These are phyloP conservation scores for Chernovozyma sophiae-reginae DNA, from an alignment of 1,139 yeast genomes.

Conservation along the genomic window DNA sequence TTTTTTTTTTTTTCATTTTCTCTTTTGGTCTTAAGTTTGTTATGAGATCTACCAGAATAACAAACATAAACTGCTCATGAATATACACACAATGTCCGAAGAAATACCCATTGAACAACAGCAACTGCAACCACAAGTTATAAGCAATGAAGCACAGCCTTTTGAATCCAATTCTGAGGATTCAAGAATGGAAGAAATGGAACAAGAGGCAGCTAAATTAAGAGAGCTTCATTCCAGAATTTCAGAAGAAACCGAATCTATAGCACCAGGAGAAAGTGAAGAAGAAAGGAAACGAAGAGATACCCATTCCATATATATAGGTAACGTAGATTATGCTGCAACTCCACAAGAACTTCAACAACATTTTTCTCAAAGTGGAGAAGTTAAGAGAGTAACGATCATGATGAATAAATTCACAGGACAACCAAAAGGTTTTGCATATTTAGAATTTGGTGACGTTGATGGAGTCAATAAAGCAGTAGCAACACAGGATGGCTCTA, in stretches of 20 bases:
- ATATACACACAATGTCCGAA: constrained; percentile 3
- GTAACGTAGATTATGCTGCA: constrained; percentile 78
- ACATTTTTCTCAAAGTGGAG: constrained; percentile 71
- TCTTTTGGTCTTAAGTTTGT: too few relatives aligned
- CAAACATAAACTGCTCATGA: background rate
- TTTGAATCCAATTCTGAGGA: background rate
- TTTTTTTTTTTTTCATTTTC: too few relatives aligned
- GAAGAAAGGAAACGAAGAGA: constrained; percentile 50
- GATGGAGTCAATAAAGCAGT: constrained; percentile 63
- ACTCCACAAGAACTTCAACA: constrained; percentile 81
- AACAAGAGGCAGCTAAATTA: constrained; percentile 25
- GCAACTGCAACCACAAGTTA: constrained; percentile 1
- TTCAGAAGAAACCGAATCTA: constrained; percentile 11
- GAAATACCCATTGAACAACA: constrained; percentile 5
- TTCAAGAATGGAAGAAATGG: constrained; percentile 23
- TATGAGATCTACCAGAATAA: too few relatives aligned
- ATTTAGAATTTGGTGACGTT: constrained; percentile 69
- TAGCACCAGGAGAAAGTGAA: constrained; percentile 13
- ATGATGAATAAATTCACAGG: constrained; percentile 69
- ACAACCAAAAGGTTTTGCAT: constrained; percentile 82
- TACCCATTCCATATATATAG: constrained; percentile 78
- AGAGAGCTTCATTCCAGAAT: constrained; percentile 24
- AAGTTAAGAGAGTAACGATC: constrained; percentile 80
- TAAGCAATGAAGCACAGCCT: background rate
- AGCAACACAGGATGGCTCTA: constrained; percentile 56